Conservation (phyloP, 371 early-diverging fungal species). For the Lichtheimia ramosa region DNA sequence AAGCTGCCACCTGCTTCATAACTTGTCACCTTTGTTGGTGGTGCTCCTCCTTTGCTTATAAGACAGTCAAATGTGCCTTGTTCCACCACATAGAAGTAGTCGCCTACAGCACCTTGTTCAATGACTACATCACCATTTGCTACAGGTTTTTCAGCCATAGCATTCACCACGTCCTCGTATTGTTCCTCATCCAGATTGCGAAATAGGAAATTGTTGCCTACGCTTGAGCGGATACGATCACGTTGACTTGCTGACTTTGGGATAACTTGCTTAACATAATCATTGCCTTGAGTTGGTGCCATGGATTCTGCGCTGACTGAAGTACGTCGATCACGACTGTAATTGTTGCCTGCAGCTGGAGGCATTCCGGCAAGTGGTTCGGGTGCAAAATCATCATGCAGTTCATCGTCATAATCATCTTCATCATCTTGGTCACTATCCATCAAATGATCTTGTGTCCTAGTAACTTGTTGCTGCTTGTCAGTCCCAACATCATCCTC, state of each 20-base stretch:
- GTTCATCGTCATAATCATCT: constrained; percentile 17
- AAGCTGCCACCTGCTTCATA: constrained; percentile 75
- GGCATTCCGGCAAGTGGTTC: constrained; percentile 11
- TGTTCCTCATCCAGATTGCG: constrained; percentile 94
- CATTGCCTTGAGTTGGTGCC: constrained; percentile 75
- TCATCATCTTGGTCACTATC: constrained; percentile 19
- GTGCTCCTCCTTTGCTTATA: constrained; percentile 58
- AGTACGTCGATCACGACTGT: constrained; percentile 84
- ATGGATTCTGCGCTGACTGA: constrained; percentile 97
- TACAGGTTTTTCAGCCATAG: constrained; percentile 94
- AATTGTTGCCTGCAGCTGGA: constrained; percentile 40
- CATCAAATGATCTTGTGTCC: constrained; percentile 10
- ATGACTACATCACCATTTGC: constrained; percentile 78
- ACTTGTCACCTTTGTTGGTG: constrained; percentile 59
- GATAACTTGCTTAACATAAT: constrained; percentile 82
- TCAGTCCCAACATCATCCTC: neutral
- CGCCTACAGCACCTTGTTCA: constrained; percentile 95
- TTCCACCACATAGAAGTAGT: constrained; percentile 98
- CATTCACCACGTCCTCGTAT: constrained; percentile 91
- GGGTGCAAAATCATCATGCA: constrained; percentile 12
- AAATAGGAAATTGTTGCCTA: constrained; percentile 92
- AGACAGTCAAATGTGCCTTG: constrained; percentile 92
- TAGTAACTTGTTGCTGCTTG: neutral
- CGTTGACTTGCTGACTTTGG: constrained; percentile 88
- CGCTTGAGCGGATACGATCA: constrained; percentile 78